Evolutionary conservation across 2,329 filamentous ascomycete species (phyloP).

Genomic region (Chaetothyriales sp.): DNA sequence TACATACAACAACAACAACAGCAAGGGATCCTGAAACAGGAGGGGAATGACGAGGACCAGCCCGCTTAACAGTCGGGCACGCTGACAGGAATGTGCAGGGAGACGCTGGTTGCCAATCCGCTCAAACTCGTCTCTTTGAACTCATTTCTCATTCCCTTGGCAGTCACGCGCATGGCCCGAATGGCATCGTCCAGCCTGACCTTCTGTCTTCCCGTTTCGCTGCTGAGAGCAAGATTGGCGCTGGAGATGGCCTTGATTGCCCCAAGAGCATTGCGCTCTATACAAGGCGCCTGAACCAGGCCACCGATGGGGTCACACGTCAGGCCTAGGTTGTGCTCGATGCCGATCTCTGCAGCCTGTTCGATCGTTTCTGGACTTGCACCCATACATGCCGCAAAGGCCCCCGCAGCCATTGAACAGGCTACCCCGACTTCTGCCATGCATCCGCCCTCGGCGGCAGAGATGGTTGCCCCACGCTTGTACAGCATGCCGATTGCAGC

Average conservation of each 20-base stretch:
- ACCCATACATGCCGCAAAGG: conserved; percentile 13
- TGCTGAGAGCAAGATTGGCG: conserved; percentile 12
- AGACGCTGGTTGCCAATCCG: conserved; percentile 12
- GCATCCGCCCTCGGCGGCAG: conserved; percentile 12
- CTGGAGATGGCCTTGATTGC: conserved; percentile 13
- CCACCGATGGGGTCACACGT: conserved; percentile 13
- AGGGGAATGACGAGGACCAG: no score
- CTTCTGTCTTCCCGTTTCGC: conserved; percentile 11
- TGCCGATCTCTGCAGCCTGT: conserved; percentile 13
- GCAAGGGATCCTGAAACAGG: no score
- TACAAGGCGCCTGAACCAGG: conserved; percentile 13
- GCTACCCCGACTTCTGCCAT: conserved; percentile 15
- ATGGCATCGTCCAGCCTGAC: conserved; percentile 13
- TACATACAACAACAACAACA: no score
- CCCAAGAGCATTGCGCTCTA: conserved; percentile 13
- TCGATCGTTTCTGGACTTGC: conserved; percentile 12
- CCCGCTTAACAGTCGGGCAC: conserved; percentile 10
- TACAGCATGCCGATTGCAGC: conserved; percentile 12
- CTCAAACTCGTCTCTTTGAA: conserved; percentile 16
- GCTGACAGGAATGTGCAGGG: conserved; percentile 13
- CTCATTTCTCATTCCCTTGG: conserved; percentile 12
- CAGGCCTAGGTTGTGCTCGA: conserved; percentile 14
- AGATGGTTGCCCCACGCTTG: conserved; percentile 14
- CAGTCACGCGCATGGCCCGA: conserved; percentile 13
- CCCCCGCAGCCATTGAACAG: conserved; percentile 14